phyloP scores from a whole-genome alignment of 1,139 yeast species.

The Pichia sp. region DNA sequence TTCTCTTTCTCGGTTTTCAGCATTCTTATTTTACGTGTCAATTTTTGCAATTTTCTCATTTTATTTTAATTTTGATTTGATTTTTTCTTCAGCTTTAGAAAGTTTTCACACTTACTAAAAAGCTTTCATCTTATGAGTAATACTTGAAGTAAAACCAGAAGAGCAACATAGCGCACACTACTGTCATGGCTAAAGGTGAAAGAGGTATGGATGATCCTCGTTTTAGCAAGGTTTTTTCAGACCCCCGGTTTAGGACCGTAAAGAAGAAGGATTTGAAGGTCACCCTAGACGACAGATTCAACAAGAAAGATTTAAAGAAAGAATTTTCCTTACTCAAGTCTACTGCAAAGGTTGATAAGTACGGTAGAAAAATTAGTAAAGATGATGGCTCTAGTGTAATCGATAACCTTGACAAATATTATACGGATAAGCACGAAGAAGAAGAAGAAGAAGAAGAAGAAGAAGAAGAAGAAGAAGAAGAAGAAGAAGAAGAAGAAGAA shows the following conservation, averaged over 20 bases:
- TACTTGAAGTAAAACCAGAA: neutral
- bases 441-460: slow-evolving; percentile 29
- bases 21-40: neutral
- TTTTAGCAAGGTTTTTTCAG: slow-evolving; percentile 74
- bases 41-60: neutral
- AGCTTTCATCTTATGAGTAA: neutral
- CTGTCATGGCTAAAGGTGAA: neutral
- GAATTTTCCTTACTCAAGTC: slow-evolving; percentile 46
- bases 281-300: slow-evolving; percentile 82
- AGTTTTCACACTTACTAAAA: neutral
- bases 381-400: slow-evolving; percentile 28
- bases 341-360: slow-evolving; percentile 70
- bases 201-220: slow-evolving; percentile 52
- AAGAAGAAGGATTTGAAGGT: slow-evolving; percentile 67
- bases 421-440: slow-evolving; percentile 50
- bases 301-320: slow-evolving; percentile 53
- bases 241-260: slow-evolving; percentile 83
- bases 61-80: neutral
- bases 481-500: slow-evolving; percentile 36
- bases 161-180: neutral
- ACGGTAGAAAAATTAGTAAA: slow-evolving; percentile 67
- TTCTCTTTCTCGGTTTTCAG: neutral
- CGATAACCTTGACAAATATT: slow-evolving; percentile 44
- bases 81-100: neutral
- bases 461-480: slow-evolving; percentile 34